phyloP scores from a whole-genome alignment of 2,329 filamentous ascomycete species.

The Xylaria sp. region DNA sequence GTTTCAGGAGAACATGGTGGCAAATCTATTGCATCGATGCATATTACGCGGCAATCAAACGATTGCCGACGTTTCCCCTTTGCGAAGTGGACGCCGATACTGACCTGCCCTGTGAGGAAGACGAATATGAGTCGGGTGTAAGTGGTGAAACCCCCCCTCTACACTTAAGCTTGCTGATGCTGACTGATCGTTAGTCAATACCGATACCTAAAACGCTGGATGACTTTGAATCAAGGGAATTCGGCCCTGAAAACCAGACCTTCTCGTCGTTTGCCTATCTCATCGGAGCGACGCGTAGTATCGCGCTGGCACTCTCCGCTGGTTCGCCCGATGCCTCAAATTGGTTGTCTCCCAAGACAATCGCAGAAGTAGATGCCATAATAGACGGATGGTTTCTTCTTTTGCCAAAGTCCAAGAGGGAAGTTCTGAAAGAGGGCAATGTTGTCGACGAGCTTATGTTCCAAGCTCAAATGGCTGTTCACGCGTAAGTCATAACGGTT shows the following conservation, averaged over 20 bases:
- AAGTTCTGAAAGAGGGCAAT: slow-evolving; percentile 33
- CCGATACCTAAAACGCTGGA: slow-evolving; percentile 35
- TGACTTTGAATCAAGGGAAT: slow-evolving; percentile 37
- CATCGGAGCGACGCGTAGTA: slow-evolving; percentile 37
- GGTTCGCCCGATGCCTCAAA: slow-evolving; percentile 31
- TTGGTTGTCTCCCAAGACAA: slow-evolving; percentile 34
- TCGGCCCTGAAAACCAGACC: slow-evolving; percentile 30
- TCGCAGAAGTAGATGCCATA: slow-evolving; percentile 38
- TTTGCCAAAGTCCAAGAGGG: slow-evolving; percentile 33
- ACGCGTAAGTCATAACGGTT: slow-evolving; percentile 30
- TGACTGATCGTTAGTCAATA: slow-evolving; percentile 32
- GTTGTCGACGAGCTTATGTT: slow-evolving; percentile 40
- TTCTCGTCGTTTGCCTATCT: slow-evolving; percentile 40
- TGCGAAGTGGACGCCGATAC: slow-evolving; percentile 34
- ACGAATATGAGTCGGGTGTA: slow-evolving; percentile 38
- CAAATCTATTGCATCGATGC: slow-evolving; percentile 36
- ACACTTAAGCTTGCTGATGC: not conserved
- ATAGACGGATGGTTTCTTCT: slow-evolving; percentile 38
- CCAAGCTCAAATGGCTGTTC: slow-evolving; percentile 38
- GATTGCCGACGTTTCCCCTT: slow-evolving; percentile 28
- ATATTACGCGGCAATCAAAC: slow-evolving; percentile 38
- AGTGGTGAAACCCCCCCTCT: slow-evolving; percentile 8
- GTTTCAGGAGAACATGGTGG: slow-evolving; percentile 36
- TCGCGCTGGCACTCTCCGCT: slow-evolving; percentile 36
- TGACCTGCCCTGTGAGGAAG: slow-evolving; percentile 37